Conservation (phyloP, 768 basidiomycete species). For the Rubroboletus pulcherrimus region DNA sequence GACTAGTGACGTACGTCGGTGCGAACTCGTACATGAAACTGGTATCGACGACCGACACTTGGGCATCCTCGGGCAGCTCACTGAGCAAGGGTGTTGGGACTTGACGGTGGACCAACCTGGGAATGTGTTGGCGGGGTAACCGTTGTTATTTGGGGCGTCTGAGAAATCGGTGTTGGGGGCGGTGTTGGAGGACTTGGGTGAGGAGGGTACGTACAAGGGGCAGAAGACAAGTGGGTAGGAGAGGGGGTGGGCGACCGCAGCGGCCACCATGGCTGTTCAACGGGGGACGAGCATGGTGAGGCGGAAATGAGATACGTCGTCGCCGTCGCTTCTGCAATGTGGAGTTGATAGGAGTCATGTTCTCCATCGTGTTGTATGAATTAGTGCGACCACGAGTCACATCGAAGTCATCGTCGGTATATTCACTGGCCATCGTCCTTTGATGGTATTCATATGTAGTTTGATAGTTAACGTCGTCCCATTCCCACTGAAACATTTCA, state of each 20-base stretch:
- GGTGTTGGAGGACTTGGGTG: constrained; percentile 48
- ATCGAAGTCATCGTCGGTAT: background rate
- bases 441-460: background rate
- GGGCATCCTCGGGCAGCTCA: constrained; percentile 20
- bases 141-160: constrained; percentile 73
- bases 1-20: constrained; percentile 98
- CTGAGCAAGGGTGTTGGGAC: constrained; percentile 33
- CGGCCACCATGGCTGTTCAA: constrained; percentile 77
- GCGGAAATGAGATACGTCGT: constrained; percentile 71
- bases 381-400: background rate
- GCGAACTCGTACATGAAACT: constrained; percentile 93
- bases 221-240: constrained; percentile 57
- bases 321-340: constrained; percentile 59
- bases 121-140: constrained; percentile 57
- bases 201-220: constrained; percentile 35
- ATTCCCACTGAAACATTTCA: background rate
- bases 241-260: constrained; percentile 74
- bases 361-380: background rate
- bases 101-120: constrained; percentile 42
- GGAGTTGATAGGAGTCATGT: constrained; percentile 24
- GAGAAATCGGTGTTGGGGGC: constrained; percentile 80
- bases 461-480: background rate
- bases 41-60: constrained; percentile 57
- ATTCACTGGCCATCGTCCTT: background rate
- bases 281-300: constrained; percentile 63